phyloP scores from a whole-genome alignment of 352 stramenopile species.

The Phytophthora pluvialis region DNA sequence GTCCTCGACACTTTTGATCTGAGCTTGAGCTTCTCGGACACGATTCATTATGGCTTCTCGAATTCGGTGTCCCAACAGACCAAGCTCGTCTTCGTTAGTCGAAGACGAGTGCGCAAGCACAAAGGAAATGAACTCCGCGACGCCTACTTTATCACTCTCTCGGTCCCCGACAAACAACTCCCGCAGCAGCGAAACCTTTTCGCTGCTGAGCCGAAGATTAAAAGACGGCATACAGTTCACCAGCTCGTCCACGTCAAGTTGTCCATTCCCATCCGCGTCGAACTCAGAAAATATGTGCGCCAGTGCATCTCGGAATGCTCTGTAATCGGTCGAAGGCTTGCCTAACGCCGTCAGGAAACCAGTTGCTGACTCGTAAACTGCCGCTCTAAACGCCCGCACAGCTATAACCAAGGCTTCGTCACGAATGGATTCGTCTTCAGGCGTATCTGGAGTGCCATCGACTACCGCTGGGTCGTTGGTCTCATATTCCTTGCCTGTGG shows the following conservation, averaged over 20 bases:
- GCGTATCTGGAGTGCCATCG: background rate
- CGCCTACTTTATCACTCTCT: conserved; percentile 50
- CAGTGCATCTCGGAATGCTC: conserved; percentile 61
- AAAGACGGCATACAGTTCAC: conserved; percentile 58
- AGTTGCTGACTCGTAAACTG: conserved; percentile 50
- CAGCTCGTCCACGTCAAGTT: conserved; percentile 62
- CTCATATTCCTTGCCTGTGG: background rate
- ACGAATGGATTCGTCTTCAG: conserved; percentile 6
- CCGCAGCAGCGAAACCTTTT: conserved; percentile 55
- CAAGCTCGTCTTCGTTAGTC: conserved; percentile 46
- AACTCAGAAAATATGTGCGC: conserved; percentile 59
- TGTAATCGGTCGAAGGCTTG: conserved; percentile 45
- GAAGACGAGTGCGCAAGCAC: conserved; percentile 46
- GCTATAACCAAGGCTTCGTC: conserved; percentile 48
- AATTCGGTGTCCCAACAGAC: conserved; percentile 54
- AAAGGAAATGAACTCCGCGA: conserved; percentile 81
- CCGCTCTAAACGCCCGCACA: conserved; percentile 43
- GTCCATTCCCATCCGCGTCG: conserved; percentile 57
- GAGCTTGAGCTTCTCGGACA: conserved; percentile 41
- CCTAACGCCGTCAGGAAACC: conserved; percentile 33
- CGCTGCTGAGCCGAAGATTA: conserved; percentile 44
- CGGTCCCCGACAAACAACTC: conserved; percentile 55
- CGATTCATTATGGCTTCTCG: conserved; percentile 52
- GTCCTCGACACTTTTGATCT: conserved; percentile 52
- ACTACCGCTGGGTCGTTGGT: background rate